These are phyloP conservation scores for Lotus japonicus DNA, from an alignment of 306 rosid species.

Conservation along the genomic window DNA sequence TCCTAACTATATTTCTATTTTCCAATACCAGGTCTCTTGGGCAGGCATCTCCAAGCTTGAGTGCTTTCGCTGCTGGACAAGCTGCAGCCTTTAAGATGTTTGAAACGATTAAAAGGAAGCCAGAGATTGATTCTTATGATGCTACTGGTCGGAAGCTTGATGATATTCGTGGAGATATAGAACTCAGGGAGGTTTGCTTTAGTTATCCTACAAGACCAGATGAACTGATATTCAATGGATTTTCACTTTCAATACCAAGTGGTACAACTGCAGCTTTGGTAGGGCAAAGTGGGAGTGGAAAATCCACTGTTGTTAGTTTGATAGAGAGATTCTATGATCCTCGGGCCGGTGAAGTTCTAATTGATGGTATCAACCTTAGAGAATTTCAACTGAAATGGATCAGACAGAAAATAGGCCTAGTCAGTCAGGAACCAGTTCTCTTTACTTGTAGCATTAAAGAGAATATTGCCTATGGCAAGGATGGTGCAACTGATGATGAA, in stretches of 20 bases:
- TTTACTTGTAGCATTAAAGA: conserved; percentile 71
- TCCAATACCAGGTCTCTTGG: conserved; percentile 57
- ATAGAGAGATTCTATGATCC: conserved; percentile 95
- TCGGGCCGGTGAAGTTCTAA: conserved; percentile 60
- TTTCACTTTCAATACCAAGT: conserved; percentile 44
- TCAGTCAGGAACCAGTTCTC: conserved; percentile 77
- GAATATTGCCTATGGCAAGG: conserved; percentile 71
- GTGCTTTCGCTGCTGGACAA: conserved; percentile 76
- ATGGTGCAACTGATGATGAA: conserved; percentile 47
- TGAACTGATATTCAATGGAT: conserved; percentile 39
- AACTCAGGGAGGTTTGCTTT: conserved; percentile 43
- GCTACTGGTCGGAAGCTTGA: conserved; percentile 37
- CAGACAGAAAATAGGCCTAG: conserved; percentile 70
- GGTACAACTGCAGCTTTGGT: conserved; percentile 68
- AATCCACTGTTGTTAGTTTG: conserved; percentile 74
- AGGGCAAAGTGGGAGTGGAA: conserved; percentile 89
- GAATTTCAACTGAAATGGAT: conserved; percentile 76
- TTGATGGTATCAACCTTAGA: conserved; percentile 63
- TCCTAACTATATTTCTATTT: not conserved
- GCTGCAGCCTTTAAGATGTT: conserved; percentile 92
- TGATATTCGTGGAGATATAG: conserved; percentile 40
- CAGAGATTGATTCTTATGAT: conserved; percentile 65
- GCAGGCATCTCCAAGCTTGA: conserved; percentile 73
- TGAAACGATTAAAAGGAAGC: conserved; percentile 64
- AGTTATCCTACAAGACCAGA: conserved; percentile 71